Base-by-base conservation (phyloP, 2,329 filamentous ascomycete species). In the Zalaria sp. region DNA sequence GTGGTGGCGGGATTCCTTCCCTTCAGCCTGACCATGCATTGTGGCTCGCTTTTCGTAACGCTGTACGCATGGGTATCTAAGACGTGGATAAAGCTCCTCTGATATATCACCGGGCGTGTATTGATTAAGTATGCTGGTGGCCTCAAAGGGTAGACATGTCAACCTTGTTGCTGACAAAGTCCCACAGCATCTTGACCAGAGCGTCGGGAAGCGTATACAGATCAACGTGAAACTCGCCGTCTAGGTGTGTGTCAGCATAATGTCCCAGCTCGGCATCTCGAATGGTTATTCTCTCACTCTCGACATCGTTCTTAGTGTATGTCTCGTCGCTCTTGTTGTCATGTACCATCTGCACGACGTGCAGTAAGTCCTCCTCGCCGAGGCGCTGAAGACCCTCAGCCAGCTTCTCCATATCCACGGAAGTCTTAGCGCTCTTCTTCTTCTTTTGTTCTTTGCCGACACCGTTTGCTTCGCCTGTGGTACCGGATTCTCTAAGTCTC, bases 221-320 rank as follows among this genome's bases (percentile, higher is more conserved):
- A 57, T 98, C 91, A 52, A 98, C 89, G 46, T 94, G 91, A 67
- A 98, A 98, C 66, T 98, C 91, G 56, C 91, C 91, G 57, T 88
- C 87, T 84, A 55, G 39, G 57, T 41, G 47, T 53, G 51, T 59
- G 55, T 62, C 55, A 61, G 60, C 56, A 41, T 29, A 25, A 27
- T 41, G 27, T 27, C 40, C 42, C 46, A 31, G n/a, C 53, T 52
- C 31, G 26, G 10, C 27, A 25, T 28, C 3, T 10, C n/a, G 5
- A 35, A 38, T 5, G 18, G 18, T 18, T 18, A 18, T 18, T 18
- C 18, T 18, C 81, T 67, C 67, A 93, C 86, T 83, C 56, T 98
- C 91, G 44, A 95, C 77, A 62, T 98, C 93, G 54, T 95, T 96
- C 68, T 93, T 88, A 39, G 89, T 93, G 65, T 94, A 96, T 1